Conservation (phyloP, 768 basidiomycete genomes). For the Tephrocybe sp. region DNA sequence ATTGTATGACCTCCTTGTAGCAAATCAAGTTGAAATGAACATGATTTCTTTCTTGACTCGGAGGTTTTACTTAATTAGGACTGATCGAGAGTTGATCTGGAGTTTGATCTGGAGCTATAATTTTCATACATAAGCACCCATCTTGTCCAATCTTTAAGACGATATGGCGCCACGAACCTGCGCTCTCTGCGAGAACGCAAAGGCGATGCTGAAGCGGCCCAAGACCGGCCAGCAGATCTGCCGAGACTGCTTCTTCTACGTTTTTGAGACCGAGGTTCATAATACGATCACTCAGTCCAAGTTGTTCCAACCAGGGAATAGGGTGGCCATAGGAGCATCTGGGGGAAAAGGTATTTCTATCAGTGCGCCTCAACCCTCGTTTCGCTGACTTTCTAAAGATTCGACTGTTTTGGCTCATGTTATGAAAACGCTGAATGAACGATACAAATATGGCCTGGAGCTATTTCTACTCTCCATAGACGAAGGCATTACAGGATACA, state of each 20-base stretch:
- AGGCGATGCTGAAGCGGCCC: conserved; percentile 89
- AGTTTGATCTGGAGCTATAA: conserved; percentile 62
- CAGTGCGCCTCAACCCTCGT: background rate
- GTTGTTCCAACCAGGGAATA: conserved; percentile 87
- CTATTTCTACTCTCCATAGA: conserved; percentile 95
- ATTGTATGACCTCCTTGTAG: too few species aligned
- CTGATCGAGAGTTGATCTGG: conserved; percentile 25
- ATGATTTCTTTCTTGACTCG: too few species aligned
- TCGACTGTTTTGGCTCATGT: conserved; percentile 98
- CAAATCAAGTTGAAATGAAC: too few species aligned
- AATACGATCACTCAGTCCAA: conserved; percentile 85
- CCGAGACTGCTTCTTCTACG: conserved; percentile 92
- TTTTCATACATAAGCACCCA: too few species aligned
- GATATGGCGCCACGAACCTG: conserved; percentile 8
- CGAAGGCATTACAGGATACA: conserved; percentile 97
- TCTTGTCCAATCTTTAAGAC: too few species aligned
- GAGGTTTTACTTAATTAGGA: too few species aligned
- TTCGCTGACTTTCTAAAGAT: conserved; percentile 48
- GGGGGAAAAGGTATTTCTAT: conserved; percentile 86
- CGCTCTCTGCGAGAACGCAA: conserved; percentile 42
- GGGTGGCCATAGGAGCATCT: conserved; percentile 96
- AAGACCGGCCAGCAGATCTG: conserved; percentile 99
- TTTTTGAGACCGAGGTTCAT: conserved; percentile 98
- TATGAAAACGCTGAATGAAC: conserved; percentile 93
- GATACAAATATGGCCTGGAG: conserved; percentile 90